Evolutionary conservation across 2,329 filamentous ascomycete species (phyloP).

Genomic region (Beauveria medogensis): DNA sequence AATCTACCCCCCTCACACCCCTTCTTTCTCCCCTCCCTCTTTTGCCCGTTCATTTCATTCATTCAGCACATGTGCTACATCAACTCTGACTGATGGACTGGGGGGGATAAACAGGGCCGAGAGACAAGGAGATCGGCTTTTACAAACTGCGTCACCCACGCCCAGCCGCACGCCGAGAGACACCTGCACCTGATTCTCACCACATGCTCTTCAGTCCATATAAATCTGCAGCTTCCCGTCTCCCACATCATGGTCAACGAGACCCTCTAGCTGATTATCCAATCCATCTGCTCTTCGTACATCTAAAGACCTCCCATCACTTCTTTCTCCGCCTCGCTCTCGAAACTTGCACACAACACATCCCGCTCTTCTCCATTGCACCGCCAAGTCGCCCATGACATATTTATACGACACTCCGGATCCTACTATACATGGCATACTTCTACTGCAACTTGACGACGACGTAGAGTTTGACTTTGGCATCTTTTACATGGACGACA

Average conservation of each 20-base stretch:
- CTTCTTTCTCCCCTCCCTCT: not conserved
- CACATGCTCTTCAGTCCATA: not conserved
- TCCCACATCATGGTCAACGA: not conserved
- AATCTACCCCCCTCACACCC: not conserved
- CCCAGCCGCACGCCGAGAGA: not conserved
- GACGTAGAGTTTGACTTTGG: conserved; percentile 1
- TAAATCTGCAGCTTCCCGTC: conserved; percentile 4
- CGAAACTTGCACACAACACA: not conserved
- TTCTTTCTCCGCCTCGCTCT: not conserved
- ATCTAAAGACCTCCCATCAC: not conserved
- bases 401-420: conserved; percentile 4
- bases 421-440: conserved; percentile 4
- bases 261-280: not conserved
- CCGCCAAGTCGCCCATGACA: not conserved
- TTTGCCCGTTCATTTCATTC: not conserved
- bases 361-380: not conserved
- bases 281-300: not conserved
- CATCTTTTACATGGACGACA: conserved; percentile 8
- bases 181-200: not conserved
- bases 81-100: not conserved
- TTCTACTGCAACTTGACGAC: not conserved
- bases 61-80: not conserved
- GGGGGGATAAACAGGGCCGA: not conserved
- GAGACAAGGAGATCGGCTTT: not conserved
- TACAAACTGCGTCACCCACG: not conserved